Percentiles rank a stretch among this genome's conserved stretches.
These are phyloP conservation scores for Oryza longistaminata DNA, from an alignment of 176 grass and related monocot species.

Conservation along the genomic window DNA sequence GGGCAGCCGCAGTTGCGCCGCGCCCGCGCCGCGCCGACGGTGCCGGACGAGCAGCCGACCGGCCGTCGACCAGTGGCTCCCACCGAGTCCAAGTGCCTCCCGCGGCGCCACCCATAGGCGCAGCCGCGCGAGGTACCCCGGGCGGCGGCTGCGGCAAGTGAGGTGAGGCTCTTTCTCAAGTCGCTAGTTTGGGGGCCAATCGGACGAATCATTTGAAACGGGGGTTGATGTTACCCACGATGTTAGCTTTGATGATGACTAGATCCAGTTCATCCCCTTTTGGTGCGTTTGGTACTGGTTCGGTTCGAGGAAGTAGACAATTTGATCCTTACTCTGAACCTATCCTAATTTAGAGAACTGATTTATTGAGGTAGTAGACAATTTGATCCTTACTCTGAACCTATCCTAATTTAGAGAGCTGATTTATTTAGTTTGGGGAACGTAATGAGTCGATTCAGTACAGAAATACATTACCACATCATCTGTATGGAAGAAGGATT, in stretches of 20 bases:
- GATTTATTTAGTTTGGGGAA: not conserved
- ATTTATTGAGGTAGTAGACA: no score
- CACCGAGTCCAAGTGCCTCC: not conserved
- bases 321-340: not conserved
- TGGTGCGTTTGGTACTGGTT: not conserved
- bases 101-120: not conserved
- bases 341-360: not conserved
- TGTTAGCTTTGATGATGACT: not conserved
- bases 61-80: not conserved
- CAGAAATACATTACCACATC: not conserved
- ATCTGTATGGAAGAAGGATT: not conserved
- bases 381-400: no score
- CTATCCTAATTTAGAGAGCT: no score
- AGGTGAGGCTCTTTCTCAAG: not conserved
- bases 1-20: not conserved
- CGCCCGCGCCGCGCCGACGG: no score
- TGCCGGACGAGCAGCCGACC: not conserved
- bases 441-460: not conserved
- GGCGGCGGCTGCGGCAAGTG: not conserved
- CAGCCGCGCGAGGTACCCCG: not conserved
- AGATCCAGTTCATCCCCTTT: not conserved
- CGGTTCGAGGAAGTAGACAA: not conserved
- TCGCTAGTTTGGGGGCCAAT: not conserved
- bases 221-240: not conserved
- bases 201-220: not conserved